Conservation (phyloP, 1,284 basidiomycete species). For the Afroboletus lepidellus region DNA sequence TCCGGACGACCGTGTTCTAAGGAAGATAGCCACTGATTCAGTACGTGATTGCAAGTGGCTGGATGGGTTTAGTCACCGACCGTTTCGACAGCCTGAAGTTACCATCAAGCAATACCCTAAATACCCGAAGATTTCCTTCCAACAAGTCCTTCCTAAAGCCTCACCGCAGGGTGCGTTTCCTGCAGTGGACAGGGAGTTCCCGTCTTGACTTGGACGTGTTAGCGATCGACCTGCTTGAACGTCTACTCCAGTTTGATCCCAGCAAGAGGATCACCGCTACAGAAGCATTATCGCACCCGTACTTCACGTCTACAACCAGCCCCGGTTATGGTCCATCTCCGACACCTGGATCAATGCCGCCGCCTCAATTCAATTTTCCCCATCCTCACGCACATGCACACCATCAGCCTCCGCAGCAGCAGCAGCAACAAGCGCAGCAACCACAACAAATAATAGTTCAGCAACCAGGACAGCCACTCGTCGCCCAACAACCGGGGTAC, state of each 20-base stretch:
- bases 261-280: constrained; percentile 89
- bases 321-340: constrained; percentile 46
- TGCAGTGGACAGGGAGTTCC: not conserved
- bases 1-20: constrained; percentile 85
- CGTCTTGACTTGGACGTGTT: constrained; percentile 13
- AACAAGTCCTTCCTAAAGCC: constrained; percentile 89
- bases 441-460: constrained; percentile 39
- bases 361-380: constrained; percentile 67
- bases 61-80: constrained; percentile 10
- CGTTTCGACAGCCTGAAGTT: constrained; percentile 76
- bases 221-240: constrained; percentile 95
- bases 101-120: constrained; percentile 85
- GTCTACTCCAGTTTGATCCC: constrained; percentile 96
- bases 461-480: constrained; percentile 36
- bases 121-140: constrained; percentile 89
- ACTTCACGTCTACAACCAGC: constrained; percentile 70
- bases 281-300: constrained; percentile 90
- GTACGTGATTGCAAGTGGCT: constrained; percentile 45
- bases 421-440: constrained; percentile 37
- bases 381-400: constrained; percentile 56
- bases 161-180: constrained; percentile 71
- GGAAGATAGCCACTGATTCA: constrained; percentile 90
- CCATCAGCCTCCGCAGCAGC: constrained; percentile 45
- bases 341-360: constrained; percentile 59
- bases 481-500: constrained; percentile 36